A percentile compares a stretch with the other conserved stretches of the same genome.
phyloP scores from a whole-genome alignment of 805 yeast species.

The Zygoascus bituminiphila region DNA sequence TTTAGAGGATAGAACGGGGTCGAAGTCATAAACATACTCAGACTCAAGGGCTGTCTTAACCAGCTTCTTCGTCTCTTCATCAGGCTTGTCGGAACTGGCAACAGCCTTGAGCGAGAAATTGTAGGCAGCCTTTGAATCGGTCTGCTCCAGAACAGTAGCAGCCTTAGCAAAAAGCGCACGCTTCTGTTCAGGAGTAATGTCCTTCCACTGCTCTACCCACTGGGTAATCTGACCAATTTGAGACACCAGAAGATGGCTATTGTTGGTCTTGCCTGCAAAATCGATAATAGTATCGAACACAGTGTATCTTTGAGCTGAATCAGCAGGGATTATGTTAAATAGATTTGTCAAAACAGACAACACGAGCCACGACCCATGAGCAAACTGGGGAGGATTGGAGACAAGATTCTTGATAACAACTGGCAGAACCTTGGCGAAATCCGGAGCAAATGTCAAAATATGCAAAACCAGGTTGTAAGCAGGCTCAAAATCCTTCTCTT shows the following conservation, averaged over 20 bases:
- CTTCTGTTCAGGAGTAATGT: conserved; percentile 20
- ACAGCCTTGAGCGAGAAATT: conserved; percentile 6
- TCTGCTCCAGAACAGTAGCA: conserved; percentile 15
- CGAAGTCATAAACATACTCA: conserved; percentile 24
- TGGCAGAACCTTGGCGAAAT: conserved; percentile 25
- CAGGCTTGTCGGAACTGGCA: conserved; percentile 12
- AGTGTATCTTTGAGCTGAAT: conserved; percentile 23
- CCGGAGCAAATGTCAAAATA: conserved; percentile 28
- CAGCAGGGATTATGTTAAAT: conserved; percentile 31
- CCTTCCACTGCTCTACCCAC: conserved; percentile 33
- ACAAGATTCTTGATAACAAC: conserved; percentile 26
- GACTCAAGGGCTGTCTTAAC: conserved; percentile 20
- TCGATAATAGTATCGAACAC: conserved; percentile 29
- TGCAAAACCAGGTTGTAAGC: conserved; percentile 32
- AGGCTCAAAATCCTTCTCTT: conserved; percentile 32
- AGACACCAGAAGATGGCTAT: conserved; percentile 27
- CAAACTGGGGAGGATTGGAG: conserved; percentile 17
- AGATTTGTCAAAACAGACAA: conserved; percentile 32
- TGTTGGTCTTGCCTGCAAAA: conserved; percentile 28
- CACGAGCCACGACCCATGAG: conserved; percentile 24
- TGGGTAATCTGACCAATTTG: conserved; percentile 31
- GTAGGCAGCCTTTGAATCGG: conserved; percentile 12
- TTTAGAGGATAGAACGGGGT: conserved; percentile 23
- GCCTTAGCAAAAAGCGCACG: conserved; percentile 23
- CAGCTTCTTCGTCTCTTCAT: conserved; percentile 18